Evolutionary conservation across 2,329 filamentous ascomycete genomes (phyloP).

Genomic region (Talaromyces verruculosus): DNA sequence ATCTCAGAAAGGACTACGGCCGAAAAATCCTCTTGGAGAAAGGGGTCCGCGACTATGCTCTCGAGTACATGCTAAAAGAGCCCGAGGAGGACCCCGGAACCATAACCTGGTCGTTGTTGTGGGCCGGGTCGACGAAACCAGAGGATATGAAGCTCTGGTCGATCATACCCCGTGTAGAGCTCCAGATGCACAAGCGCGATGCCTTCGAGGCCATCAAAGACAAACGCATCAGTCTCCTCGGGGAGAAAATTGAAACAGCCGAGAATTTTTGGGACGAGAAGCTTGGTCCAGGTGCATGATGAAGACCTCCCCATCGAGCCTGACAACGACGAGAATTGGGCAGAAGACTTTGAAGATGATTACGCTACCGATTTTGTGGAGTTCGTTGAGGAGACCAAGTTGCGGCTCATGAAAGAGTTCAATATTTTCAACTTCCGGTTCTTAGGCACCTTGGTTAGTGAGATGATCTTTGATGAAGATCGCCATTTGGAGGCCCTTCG

Average conservation of each 20-base stretch:
- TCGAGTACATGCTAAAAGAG: background rate
- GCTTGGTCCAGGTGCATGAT: background rate
- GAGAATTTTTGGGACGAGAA: background rate
- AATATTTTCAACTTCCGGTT: constrained; percentile 14
- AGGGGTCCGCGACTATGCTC: background rate
- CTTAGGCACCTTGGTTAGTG: background rate
- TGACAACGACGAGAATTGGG: background rate
- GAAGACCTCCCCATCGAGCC: background rate
- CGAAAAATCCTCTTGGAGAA: constrained; percentile 6
- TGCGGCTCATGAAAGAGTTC: constrained; percentile 10
- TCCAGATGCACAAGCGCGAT: background rate
- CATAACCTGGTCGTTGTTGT: constrained; percentile 9
- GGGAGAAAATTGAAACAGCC: background rate
- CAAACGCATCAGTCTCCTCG: background rate
- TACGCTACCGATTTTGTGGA: background rate
- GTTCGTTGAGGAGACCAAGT: background rate
- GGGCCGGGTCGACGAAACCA: background rate
- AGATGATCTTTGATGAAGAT: background rate
- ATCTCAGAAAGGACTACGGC: background rate
- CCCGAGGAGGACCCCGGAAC: background rate
- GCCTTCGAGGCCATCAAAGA: background rate
- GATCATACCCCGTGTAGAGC: background rate
- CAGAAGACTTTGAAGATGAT: background rate
- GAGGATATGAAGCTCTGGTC: constrained; percentile 4
- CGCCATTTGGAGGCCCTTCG: background rate